These are phyloP conservation scores for Clonostachys rosea DNA, from an alignment of 2,329 filamentous ascomycete genomes.

Conservation along the genomic window DNA sequence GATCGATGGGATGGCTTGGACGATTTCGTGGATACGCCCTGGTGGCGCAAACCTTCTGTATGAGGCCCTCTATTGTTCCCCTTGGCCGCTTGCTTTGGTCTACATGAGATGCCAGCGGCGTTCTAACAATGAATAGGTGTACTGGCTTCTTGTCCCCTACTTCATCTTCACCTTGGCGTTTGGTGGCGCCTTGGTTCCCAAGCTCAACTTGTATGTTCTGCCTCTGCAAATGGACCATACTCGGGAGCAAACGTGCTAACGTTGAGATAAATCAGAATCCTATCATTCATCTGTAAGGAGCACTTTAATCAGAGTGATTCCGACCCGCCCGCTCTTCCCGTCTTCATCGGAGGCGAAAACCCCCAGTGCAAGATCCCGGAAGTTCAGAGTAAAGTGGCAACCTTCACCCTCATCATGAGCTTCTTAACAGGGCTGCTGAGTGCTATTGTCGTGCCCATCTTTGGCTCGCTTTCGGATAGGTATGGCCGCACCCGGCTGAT, in stretches of 20 bases:
- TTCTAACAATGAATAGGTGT: constrained; percentile 50
- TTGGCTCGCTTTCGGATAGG: constrained; percentile 83
- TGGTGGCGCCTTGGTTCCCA: constrained; percentile 81
- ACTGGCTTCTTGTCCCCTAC: constrained; percentile 79
- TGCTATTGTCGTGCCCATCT: constrained; percentile 74
- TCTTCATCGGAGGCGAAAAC: constrained; percentile 66
- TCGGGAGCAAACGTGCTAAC: background rate
- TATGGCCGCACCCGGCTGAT: constrained; percentile 76
- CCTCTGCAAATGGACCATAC: background rate
- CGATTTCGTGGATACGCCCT: constrained; percentile 58
- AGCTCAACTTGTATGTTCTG: constrained; percentile 65
- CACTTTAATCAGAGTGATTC: constrained; percentile 66
- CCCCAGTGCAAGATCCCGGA: constrained; percentile 75
- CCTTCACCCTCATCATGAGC: constrained; percentile 73
- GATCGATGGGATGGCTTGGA: constrained; percentile 39
- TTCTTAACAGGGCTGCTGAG: constrained; percentile 73
- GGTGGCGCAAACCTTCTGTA: constrained; percentile 61
- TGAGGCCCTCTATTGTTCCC: constrained; percentile 10
- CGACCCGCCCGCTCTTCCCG: constrained; percentile 53
- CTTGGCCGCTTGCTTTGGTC: background rate
- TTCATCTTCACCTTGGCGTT: constrained; percentile 80
- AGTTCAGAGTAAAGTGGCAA: constrained; percentile 71
- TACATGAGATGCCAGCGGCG: background rate
- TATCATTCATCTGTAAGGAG: constrained; percentile 76
- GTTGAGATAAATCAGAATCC: constrained; percentile 42